phyloP scores from a whole-genome alignment of 495 filamentous ascomycete species.

The Xylaria acuta region DNA sequence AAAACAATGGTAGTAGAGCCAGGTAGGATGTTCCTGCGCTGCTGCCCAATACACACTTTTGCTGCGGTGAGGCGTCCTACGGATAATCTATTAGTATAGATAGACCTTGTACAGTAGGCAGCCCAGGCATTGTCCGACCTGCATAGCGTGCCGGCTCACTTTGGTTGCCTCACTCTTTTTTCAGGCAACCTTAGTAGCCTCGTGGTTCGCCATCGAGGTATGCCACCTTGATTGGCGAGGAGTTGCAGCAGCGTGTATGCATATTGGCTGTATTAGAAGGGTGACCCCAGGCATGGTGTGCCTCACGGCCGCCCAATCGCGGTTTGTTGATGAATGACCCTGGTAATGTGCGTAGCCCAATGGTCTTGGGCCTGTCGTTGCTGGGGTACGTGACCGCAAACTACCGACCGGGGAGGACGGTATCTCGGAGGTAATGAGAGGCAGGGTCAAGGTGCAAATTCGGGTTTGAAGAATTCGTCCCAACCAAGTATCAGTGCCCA shows the following conservation, averaged over 20 bases:
- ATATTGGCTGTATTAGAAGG: not conserved
- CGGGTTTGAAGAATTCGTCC: not conserved
- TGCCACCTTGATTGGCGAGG: constrained; percentile 9
- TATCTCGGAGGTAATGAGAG: not conserved
- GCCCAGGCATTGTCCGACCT: not conserved
- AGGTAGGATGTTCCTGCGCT: constrained; percentile 13
- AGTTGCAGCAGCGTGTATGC: constrained; percentile 1
- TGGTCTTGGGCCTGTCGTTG: not conserved
- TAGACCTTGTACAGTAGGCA: not conserved
- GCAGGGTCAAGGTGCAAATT: not conserved
- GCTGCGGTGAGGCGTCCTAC: constrained; percentile 8
- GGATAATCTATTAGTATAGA: not conserved
- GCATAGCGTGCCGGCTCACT: not conserved
- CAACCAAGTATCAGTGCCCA: constrained; percentile 4
- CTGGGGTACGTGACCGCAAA: not conserved
- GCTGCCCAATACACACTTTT: constrained; percentile 18
- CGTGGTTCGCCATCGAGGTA: constrained; percentile 22
- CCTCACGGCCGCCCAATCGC: constrained; percentile 12
- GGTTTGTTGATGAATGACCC: not conserved
- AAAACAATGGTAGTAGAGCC: not conserved
- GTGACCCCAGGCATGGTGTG: not conserved
- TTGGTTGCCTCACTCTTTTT: constrained; percentile 4
- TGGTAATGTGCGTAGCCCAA: not conserved
- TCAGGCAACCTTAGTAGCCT: constrained; percentile 22
- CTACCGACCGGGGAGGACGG: not conserved